Evolutionary conservation across 352 stramenopile genomes (phyloP), one percentile per base, ranked within the genome.

Genomic region (Phytophthora fragariaefolia): DNA sequence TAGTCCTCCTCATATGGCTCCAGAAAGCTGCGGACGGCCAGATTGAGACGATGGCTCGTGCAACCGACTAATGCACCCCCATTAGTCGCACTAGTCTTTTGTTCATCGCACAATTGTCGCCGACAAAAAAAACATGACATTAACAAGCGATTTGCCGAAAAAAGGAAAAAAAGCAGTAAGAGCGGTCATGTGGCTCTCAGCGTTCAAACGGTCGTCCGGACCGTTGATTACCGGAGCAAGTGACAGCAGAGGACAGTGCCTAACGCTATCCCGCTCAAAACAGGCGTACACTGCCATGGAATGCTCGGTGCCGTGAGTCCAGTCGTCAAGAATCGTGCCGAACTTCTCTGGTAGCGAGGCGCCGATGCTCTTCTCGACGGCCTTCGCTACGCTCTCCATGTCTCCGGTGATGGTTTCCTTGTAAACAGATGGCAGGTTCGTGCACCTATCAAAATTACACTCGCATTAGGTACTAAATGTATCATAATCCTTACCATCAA

Each of bases 71-170:
- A 12, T 34, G 20, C 34, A 58, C 20, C 50, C 32, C 4, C 32
- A 30, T 8, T 48, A 18, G n/a, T n/a, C n/a, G n/a, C n/a, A n/a
- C n/a, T n/a, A n/a, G n/a, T n/a, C n/a, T n/a, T n/a, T n/a, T n/a
- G n/a, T 58, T 58, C 1, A 47, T 8, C 2, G 32, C 50, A 28
- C 50, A 47, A 22, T 58, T 58, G 15, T 58, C 50, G 6, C 50
- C 50, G 36, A 58, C 50, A n/a, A n/a, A 6, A 58, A 20, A 48
- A 58, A 46, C 13, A 36, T 38, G 6, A 36, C 10, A 26, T 38
- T 53, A 53, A 26, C 2, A 3, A 53, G 46, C 3, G 36, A 6
- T 13, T 53, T 53, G 38, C 23, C n/a, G n/a, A n/a, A n/a, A n/a
- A n/a, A n/a, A n/a, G n/a, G 5, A 53, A 53, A 53, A 56, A 50